phyloP scores from a whole-genome alignment of 2,329 filamentous ascomycete genomes.

The Nothomitra cinnamomea region DNA sequence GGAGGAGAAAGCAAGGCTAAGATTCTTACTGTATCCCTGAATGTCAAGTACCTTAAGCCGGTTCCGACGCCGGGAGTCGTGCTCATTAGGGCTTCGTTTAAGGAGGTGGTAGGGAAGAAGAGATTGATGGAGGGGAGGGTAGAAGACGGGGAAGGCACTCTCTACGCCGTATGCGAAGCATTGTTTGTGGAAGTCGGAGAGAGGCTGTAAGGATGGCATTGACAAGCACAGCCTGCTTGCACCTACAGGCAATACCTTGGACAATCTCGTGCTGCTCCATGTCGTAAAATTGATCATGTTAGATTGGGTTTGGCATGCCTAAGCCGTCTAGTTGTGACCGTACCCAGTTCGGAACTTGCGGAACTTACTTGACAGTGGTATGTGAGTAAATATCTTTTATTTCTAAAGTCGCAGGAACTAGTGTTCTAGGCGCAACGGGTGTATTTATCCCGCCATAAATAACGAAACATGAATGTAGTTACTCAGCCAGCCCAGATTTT shows the following conservation, averaged over 20 bases:
- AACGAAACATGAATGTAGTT: no score
- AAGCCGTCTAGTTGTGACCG: no score
- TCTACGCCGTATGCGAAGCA: constrained; percentile 35
- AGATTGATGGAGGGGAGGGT: constrained; percentile 31
- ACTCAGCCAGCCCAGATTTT: no score
- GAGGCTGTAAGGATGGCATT: no score
- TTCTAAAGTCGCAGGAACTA: no score
- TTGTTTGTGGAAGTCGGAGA: constrained; percentile 24
- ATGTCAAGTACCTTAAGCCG: constrained; percentile 35
- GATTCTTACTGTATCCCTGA: constrained; percentile 36
- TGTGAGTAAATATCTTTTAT: background rate
- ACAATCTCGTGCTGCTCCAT: no score
- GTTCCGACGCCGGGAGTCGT: constrained; percentile 32
- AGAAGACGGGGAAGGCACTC: constrained; percentile 29
- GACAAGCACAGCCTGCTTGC: no score
- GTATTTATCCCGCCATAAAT: no score
- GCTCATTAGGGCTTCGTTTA: constrained; percentile 28
- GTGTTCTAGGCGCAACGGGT: no score
- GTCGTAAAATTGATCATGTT: no score
- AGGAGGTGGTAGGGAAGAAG: constrained; percentile 36
- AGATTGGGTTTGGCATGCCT: no score
- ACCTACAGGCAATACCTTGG: no score
- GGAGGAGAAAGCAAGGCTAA: constrained; percentile 10
- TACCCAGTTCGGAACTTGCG: background rate
- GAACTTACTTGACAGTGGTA: background rate